Percentiles rank a stretch among this genome's conserved stretches.
Evolutionary conservation across 1,284 basidiomycete genomes (phyloP).

Genomic region (Termitomyces sp.): DNA sequence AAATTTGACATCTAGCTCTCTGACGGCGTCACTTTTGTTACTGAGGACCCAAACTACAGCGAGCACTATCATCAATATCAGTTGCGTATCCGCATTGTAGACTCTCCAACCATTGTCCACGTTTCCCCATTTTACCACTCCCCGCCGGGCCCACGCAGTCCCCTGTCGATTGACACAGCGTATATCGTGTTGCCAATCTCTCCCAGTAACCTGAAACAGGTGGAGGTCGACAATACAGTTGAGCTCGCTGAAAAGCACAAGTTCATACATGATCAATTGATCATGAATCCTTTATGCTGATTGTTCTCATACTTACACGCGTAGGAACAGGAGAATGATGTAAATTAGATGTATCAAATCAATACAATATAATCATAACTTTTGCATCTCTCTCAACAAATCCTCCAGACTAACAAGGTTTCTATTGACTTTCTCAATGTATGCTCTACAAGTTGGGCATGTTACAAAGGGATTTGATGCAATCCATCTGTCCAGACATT

Average conservation of each 20-base stretch:
- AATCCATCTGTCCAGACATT: neutral
- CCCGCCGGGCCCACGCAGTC: neutral
- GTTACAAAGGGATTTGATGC: neutral
- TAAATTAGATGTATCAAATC: no score
- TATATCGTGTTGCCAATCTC: slow-evolving; percentile 11
- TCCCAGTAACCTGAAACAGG: slow-evolving; percentile 7
- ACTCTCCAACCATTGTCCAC: slow-evolving; percentile 29
- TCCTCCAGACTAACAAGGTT: neutral
- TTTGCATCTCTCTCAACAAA: neutral
- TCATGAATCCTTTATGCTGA: no score
- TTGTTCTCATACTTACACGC: no score
- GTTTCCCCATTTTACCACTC: slow-evolving; percentile 27
- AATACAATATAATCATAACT: neutral
- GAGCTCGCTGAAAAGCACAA: no score
- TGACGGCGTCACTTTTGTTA: slow-evolving; percentile 28
- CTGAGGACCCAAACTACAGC: slow-evolving; percentile 35
- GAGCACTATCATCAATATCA: slow-evolving; percentile 37
- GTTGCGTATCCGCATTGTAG: slow-evolving; percentile 31
- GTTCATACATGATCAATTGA: no score
- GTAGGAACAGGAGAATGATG: no score
- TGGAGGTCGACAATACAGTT: no score
- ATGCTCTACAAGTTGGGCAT: neutral
- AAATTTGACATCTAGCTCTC: slow-evolving; percentile 27
- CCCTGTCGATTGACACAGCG: slow-evolving; percentile 11
- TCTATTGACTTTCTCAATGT: neutral